These are phyloP conservation scores for Haplographium delicatum DNA, from an alignment of 495 filamentous ascomycete genomes.

Conservation along the genomic window DNA sequence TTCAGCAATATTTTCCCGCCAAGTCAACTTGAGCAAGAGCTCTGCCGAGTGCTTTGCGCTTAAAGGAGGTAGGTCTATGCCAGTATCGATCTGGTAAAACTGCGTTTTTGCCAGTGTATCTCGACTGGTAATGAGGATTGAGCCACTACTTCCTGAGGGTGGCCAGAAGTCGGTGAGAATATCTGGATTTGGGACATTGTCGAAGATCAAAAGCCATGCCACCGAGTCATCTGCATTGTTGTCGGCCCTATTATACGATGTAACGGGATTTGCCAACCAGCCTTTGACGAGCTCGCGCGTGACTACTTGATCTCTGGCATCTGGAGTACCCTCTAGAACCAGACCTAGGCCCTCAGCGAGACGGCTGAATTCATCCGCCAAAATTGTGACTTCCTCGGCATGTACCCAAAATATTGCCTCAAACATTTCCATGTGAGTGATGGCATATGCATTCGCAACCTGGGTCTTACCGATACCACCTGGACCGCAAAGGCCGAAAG, in stretches of 20 bases:
- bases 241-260: constrained; percentile 11
- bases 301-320: constrained; percentile 30
- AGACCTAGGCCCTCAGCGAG: constrained; percentile 31
- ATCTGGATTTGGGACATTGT: constrained; percentile 32
- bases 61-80: constrained; percentile 17
- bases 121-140: constrained; percentile 36
- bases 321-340: constrained; percentile 26
- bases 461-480: constrained; percentile 40
- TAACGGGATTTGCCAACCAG: constrained; percentile 30
- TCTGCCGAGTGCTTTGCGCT: constrained; percentile 1
- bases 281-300: constrained; percentile 31
- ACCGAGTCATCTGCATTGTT: neutral
- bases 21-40: constrained; percentile 8
- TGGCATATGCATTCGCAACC: constrained; percentile 32
- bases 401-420: constrained; percentile 40
- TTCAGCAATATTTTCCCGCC: neutral
- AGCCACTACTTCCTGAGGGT: constrained; percentile 28
- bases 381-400: constrained; percentile 30
- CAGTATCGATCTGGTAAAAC: neutral
- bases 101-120: constrained; percentile 19
- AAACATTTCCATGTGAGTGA: constrained; percentile 22
- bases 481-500: constrained; percentile 32
- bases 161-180: constrained; percentile 33
- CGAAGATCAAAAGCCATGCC: constrained; percentile 37
- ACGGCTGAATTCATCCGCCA: constrained; percentile 28